Evolutionary conservation across 192 early-diverging fungal species (phyloP).

Genomic region (Coemansia sp.): DNA sequence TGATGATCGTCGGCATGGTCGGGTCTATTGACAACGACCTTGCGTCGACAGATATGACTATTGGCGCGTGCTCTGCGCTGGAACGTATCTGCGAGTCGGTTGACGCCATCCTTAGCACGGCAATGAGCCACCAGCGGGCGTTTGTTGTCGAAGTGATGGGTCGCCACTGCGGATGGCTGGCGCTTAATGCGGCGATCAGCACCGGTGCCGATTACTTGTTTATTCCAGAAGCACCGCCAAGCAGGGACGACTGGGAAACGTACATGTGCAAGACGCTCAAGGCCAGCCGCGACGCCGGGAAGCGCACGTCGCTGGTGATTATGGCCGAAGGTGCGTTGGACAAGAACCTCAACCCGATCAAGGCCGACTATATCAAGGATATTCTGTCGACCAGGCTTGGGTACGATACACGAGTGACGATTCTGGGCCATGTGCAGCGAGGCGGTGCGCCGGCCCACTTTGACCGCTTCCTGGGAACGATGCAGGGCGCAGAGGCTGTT

Average conservation of each 20-base stretch:
- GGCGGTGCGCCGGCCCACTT: slow-evolving; percentile 88
- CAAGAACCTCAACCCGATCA: slow-evolving; percentile 82
- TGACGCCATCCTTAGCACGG: slow-evolving; percentile 90
- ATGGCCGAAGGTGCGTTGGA: slow-evolving; percentile 97
- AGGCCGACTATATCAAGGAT: slow-evolving; percentile 79
- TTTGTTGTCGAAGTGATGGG: slow-evolving; percentile 99
- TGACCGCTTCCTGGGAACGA: slow-evolving; percentile 91
- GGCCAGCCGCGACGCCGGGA: slow-evolving; percentile 74
- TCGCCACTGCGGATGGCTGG: slow-evolving; percentile 95
- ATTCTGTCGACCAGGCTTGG: slow-evolving; percentile 75
- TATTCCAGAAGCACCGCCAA: slow-evolving; percentile 90
- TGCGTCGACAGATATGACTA: slow-evolving; percentile 88
- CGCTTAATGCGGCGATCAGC: slow-evolving; percentile 80
- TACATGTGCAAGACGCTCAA: slow-evolving; percentile 81
- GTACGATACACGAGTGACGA: slow-evolving; percentile 93
- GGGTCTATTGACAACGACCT: slow-evolving; percentile 98
- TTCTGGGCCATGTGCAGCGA: slow-evolving; percentile 92
- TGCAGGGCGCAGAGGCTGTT: slow-evolving; percentile 93
- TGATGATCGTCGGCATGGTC: slow-evolving; percentile 95
- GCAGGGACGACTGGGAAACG: slow-evolving; percentile 82
- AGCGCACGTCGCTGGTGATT: slow-evolving; percentile 92
- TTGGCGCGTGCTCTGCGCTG: slow-evolving; percentile 90
- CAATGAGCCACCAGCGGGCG: slow-evolving; percentile 90
- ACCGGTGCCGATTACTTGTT: slow-evolving; percentile 96
- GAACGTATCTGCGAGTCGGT: slow-evolving; percentile 95